A percentile compares a stretch with the other conserved stretches of the same genome.
These are phyloP conservation scores for Penicillium riverlandense DNA, from an alignment of 495 filamentous ascomycete species.

Conservation along the genomic window DNA sequence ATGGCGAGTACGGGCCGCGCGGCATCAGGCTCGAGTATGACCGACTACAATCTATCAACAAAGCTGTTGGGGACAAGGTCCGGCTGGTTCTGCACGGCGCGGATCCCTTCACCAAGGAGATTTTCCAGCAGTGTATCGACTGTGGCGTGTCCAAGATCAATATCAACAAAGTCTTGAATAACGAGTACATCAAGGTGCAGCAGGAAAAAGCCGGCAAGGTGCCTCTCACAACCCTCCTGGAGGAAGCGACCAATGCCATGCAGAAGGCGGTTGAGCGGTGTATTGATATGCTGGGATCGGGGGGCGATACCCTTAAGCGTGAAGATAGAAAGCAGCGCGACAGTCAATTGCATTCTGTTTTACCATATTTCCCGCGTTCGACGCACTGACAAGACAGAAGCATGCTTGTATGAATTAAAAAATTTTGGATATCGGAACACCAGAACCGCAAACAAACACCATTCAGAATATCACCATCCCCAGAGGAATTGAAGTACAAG, in stretches of 20 bases:
- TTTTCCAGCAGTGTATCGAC: conserved; percentile 60
- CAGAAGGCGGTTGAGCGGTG: conserved; percentile 68
- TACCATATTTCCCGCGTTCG: conserved; percentile 1
- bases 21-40: conserved; percentile 71
- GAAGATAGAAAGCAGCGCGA: not conserved
- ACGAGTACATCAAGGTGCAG: conserved; percentile 57
- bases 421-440: conserved; percentile 14
- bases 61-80: conserved; percentile 54
- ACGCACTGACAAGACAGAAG: not conserved
- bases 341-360: not conserved
- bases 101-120: conserved; percentile 64
- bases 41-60: conserved; percentile 54
- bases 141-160: conserved; percentile 72
- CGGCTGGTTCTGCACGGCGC: conserved; percentile 71
- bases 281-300: conserved; percentile 64
- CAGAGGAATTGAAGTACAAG: conserved; percentile 6
- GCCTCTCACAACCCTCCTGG: conserved; percentile 62
- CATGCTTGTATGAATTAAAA: too few relatives aligned
- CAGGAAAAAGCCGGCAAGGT: conserved; percentile 58
- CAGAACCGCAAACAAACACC: conserved; percentile 2
- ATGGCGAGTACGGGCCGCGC: conserved; percentile 71
- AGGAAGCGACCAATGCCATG: conserved; percentile 65
- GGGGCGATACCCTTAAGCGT: conserved; percentile 43
- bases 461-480: not conserved
- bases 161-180: conserved; percentile 77